Evolutionary conservation across 164 flowering plant genomes (phyloP).

Genomic region (Aristolochia contorta): DNA sequence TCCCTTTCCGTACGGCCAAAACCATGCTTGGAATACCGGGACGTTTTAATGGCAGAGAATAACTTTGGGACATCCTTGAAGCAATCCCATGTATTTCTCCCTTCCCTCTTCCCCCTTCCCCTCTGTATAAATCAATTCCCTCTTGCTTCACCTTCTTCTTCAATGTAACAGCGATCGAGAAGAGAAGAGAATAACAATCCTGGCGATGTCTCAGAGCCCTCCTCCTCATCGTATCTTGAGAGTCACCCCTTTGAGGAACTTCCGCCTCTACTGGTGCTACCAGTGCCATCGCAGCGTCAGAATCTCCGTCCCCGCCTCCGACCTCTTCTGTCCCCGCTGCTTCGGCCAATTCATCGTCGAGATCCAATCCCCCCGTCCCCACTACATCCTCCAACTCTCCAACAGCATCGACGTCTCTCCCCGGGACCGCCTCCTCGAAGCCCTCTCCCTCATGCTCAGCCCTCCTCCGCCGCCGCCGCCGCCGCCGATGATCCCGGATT

Average conservation of each 20-base stretch:
- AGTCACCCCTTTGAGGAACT: conserved; percentile 18
- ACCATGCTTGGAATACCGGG: background rate
- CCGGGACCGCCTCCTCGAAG: conserved; percentile 54
- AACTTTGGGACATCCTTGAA: conserved; percentile 20
- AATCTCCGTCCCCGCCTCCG: conserved; percentile 27
- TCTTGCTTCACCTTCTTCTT: no score
- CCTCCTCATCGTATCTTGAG: conserved; percentile 9
- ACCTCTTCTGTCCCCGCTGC: conserved; percentile 70
- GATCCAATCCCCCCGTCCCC: conserved; percentile 29
- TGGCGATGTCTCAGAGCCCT: conserved; percentile 24
- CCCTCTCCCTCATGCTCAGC: conserved; percentile 41
- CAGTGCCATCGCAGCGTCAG: conserved; percentile 50
- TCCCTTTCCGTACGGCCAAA: background rate
- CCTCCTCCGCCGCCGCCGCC: conserved; percentile 18
- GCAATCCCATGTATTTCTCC: conserved; percentile 24
- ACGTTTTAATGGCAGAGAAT: conserved; percentile 9
- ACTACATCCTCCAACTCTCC: conserved; percentile 27
- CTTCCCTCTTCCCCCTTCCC: background rate
- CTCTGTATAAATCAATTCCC: background rate
- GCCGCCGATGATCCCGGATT: background rate
- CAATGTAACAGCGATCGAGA: no score
- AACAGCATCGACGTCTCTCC: conserved; percentile 43
- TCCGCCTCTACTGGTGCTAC: conserved; percentile 67
- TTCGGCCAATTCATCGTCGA: conserved; percentile 51
- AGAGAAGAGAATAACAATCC: no score